These are phyloP conservation scores for Ruellia speciosa DNA, from an alignment of 305 asterid genomes.

Conservation along the genomic window DNA sequence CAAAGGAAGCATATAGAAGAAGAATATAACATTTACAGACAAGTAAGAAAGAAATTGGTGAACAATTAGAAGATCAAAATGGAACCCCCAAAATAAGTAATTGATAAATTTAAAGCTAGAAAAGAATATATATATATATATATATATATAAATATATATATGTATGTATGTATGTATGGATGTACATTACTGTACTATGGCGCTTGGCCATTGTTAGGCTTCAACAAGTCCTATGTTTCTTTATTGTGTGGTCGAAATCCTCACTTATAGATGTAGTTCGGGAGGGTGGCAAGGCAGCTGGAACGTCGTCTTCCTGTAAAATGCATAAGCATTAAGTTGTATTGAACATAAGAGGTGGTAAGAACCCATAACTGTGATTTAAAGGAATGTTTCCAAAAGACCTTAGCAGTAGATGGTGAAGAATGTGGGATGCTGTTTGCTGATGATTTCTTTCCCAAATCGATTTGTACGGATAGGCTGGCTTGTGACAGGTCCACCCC, in stretches of 20 bases:
- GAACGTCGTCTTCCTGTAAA: not conserved
- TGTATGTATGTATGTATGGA: too few relatives aligned
- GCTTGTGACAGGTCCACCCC: not conserved
- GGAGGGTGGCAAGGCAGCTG: not conserved
- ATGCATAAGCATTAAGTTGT: not conserved
- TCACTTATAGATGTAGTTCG: not conserved
- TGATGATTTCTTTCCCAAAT: not conserved
- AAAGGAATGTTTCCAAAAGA: not conserved
- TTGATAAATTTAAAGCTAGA: too few relatives aligned
- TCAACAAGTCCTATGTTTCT: not conserved
- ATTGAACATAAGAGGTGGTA: not conserved
- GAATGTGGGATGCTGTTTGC: not conserved
- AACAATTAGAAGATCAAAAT: too few relatives aligned
- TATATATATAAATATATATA: too few relatives aligned
- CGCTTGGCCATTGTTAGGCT: not conserved
- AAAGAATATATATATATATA: too few relatives aligned
- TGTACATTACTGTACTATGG: not conserved
- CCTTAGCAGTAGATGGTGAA: not conserved
- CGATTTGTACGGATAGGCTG: not conserved
- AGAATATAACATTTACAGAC: too few relatives aligned
- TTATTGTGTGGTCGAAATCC: not conserved
- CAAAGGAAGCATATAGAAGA: too few relatives aligned
- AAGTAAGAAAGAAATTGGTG: too few relatives aligned
- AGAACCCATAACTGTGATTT: too few relatives aligned
- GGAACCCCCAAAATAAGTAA: too few relatives aligned